A percentile compares a stretch with the other conserved stretches of the same genome.
These are phyloP conservation scores for Perilla frutescens DNA, from an alignment of 257 asterid genomes.

Conservation along the genomic window DNA sequence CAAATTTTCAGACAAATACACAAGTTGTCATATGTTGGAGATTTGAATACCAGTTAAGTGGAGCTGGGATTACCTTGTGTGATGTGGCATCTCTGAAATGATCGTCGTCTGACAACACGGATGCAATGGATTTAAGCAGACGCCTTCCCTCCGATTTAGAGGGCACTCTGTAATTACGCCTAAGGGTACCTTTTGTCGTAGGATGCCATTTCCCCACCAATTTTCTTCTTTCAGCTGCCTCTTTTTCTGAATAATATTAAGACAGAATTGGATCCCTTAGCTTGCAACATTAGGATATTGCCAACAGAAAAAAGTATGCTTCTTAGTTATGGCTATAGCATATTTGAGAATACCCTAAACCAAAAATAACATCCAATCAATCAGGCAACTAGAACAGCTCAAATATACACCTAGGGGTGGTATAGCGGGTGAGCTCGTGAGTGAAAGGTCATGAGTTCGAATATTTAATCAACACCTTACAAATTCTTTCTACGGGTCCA, in stretches of 20 bases:
- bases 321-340: not conserved
- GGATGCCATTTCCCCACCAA: constrained; percentile 97
- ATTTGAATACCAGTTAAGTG: not conserved
- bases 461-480: not conserved
- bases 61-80: constrained; percentile 67
- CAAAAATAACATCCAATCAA: not conserved
- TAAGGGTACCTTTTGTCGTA: constrained; percentile 90
- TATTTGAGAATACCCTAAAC: not conserved
- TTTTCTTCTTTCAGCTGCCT: constrained; percentile 81
- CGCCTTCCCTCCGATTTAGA: constrained; percentile 86
- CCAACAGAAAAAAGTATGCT: constrained; percentile 3
- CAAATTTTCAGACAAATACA: not conserved
- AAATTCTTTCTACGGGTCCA: not conserved
- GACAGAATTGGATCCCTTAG: constrained; percentile 24
- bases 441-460: not conserved
- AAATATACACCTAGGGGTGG: not conserved
- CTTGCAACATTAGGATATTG: constrained; percentile 12
- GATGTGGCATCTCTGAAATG: constrained; percentile 96
- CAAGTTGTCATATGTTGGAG: not conserved
- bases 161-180: constrained; percentile 85
- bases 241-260: constrained; percentile 62
- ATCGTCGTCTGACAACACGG: constrained; percentile 90
- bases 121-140: constrained; percentile 77
- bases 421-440: not conserved
- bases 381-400: not conserved